Conservation (phyloP, 164 flowering plant species). For the Nymphaea colorata region DNA sequence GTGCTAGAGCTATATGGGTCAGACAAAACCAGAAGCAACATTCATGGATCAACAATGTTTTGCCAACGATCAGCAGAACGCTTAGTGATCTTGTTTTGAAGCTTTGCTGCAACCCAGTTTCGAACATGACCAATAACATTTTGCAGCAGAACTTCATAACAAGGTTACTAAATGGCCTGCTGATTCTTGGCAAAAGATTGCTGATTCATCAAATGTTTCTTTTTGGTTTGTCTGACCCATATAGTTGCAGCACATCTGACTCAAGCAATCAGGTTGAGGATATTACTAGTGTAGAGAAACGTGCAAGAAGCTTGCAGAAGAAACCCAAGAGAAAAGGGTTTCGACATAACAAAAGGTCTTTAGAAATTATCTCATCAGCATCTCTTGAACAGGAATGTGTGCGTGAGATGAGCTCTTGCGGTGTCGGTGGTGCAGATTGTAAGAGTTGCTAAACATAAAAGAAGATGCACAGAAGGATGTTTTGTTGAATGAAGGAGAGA, state of each 20-base stretch:
- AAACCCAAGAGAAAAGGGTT: conserved; percentile 33
- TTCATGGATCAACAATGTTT: too few species aligned
- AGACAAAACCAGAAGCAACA: too few species aligned
- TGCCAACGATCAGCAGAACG: too few species aligned
- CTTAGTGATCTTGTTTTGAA: too few species aligned
- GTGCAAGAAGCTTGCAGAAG: conserved; percentile 17
- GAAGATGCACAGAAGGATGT: conserved; percentile 4
- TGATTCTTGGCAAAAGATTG: conserved; percentile 9
- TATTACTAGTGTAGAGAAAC: conserved; percentile 11
- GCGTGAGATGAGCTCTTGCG: conserved; percentile 3
- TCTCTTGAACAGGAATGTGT: conserved; percentile 5
- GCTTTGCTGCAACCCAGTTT: too few species aligned
- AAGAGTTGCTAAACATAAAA: neutral
- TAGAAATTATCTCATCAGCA: conserved; percentile 7
- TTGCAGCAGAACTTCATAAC: conserved; percentile 7
- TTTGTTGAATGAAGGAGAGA: conserved; percentile 2
- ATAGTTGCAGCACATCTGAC: conserved; percentile 9
- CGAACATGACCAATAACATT: too few species aligned
- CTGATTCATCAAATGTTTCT: conserved; percentile 7
- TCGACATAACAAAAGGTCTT: conserved; percentile 17
- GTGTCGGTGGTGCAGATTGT: conserved; percentile 2
- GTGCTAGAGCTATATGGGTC: too few species aligned
- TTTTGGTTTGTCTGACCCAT: conserved; percentile 10
- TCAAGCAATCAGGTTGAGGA: conserved; percentile 13
- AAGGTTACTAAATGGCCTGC: conserved; percentile 13